Base-by-base conservation (phyloP, 352 stramenopile genomes). In the Pythium biforme region DNA sequence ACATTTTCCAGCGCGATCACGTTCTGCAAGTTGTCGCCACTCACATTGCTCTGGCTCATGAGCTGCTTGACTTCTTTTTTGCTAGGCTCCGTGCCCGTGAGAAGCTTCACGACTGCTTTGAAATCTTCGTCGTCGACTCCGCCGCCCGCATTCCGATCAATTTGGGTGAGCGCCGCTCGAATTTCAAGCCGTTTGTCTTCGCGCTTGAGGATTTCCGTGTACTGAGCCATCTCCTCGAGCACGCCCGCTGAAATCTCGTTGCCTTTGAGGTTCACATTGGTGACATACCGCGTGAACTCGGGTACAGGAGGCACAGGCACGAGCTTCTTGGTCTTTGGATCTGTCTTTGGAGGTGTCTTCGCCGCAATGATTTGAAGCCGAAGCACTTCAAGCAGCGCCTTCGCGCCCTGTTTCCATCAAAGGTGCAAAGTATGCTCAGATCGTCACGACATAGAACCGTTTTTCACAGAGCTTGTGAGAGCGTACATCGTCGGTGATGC, bases 151-250 rank as follows among this genome's bases (percentile, higher is more conserved):
- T 89, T 89, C 11, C 79, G 76, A 49, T 92, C 83, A 53, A 93
- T 80, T n/a, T 86, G 83, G n/a, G 73, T 72, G 4, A 94, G 58
- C 2, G 83, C 80, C 20, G 73, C 71, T 25, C 83, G 82, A 53
- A 94, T 94, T 51, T 94, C 83, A 7, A 94, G 66, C 22, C 83
- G 64, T 49, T 92, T 91, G 52, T 94, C 86, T 54, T 94, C 86
- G 17, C 82, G 70, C 19, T 76, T 79, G 23, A 94, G 60, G 15
- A 94, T 74, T n/a, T 89, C 74, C 0, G 81, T 80, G 55, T 93
- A 94, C 43, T 92, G 83, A 8, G 67, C 75, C 37, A 94, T 70
- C 34, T 92, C 80, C 55, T 92, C 71, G 25, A 90, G 55, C 27
- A 89, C 70, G 3, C 57, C 47, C 0, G 66, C 48, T 5, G 86